Percentiles rank a stretch among this genome's conserved stretches.
These are phyloP conservation scores for Coemansia asiatica DNA, from an alignment of 192 early-diverging fungal species.

Conservation along the genomic window DNA sequence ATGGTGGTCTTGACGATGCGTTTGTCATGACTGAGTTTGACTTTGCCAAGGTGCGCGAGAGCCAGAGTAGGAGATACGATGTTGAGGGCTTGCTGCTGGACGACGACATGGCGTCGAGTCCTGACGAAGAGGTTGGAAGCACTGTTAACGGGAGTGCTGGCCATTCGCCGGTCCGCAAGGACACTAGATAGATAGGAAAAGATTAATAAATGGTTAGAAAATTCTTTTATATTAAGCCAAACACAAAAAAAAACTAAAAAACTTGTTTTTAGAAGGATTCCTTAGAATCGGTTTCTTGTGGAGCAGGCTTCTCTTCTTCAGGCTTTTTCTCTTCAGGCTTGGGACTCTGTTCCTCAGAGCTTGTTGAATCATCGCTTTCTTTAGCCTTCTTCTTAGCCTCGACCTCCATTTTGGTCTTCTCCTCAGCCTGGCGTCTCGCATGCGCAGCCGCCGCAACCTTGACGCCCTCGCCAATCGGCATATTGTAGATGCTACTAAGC, in stretches of 20 bases:
- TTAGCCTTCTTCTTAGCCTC: slow-evolving; percentile 27
- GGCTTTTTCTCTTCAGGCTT: slow-evolving; percentile 4
- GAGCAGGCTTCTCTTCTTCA: slow-evolving; percentile 1
- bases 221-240: too few relatives aligned
- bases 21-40: slow-evolving; percentile 48
- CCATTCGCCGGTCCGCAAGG: slow-evolving; percentile 4
- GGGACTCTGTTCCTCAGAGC: slow-evolving; percentile 35
- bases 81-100: slow-evolving; percentile 39
- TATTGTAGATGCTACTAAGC: slow-evolving; percentile 52
- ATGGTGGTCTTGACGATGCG: slow-evolving; percentile 27
- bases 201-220: neutral
- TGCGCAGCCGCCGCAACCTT: slow-evolving; percentile 48
- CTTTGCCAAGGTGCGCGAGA: slow-evolving; percentile 10
- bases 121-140: slow-evolving; percentile 32
- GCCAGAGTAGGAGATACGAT: neutral
- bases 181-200: neutral
- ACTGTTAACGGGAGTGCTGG: slow-evolving; percentile 2
- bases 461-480: slow-evolving; percentile 49
- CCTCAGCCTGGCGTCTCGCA: slow-evolving; percentile 46
- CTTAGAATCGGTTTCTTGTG: too few relatives aligned
- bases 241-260: too few relatives aligned
- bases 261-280: too few relatives aligned
- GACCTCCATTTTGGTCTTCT: slow-evolving; percentile 43
- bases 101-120: slow-evolving; percentile 41
- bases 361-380: slow-evolving; percentile 12